These are phyloP conservation scores for Pulveroboletus sp. DNA, from an alignment of 768 basidiomycete genomes.

Conservation along the genomic window DNA sequence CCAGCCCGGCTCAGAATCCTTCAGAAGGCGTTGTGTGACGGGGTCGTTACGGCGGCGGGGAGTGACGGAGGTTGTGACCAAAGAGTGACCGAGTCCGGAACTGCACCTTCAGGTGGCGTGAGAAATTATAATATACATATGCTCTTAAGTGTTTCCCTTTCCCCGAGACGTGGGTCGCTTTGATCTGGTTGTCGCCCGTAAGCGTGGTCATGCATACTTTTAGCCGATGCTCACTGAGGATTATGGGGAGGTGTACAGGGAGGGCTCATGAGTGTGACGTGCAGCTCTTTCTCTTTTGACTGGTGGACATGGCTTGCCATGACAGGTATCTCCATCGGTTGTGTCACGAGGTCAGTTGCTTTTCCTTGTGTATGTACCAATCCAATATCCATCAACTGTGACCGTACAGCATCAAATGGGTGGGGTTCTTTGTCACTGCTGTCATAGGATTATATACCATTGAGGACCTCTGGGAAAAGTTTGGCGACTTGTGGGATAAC, in stretches of 20 bases:
- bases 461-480: conserved; percentile 98
- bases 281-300: conserved; percentile 86
- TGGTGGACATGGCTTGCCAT: conserved; percentile 97
- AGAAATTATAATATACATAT: conserved; percentile 6
- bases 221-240: too few species aligned
- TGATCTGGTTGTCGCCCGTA: too few species aligned
- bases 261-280: neutral
- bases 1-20: conserved; percentile 7
- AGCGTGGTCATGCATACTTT: too few species aligned
- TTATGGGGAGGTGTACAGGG: too few species aligned
- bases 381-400: neutral
- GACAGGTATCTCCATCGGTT: conserved; percentile 93
- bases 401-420: conserved; percentile 78
- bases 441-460: conserved; percentile 94
- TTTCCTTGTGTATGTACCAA: neutral
- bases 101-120: conserved; percentile 18
- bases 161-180: too few species aligned
- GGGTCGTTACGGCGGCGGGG: conserved; percentile 32
- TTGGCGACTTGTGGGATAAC: conserved; percentile 90
- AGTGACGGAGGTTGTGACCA: conserved; percentile 34
- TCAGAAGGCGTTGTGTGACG: conserved; percentile 28
- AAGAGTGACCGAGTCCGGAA: conserved; percentile 24
- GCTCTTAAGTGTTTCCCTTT: too few species aligned
- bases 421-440: conserved; percentile 92
- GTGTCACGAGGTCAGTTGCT: conserved; percentile 72